Conservation (phyloP, 2,329 filamentous ascomycete species). For the Sarocladiaceae sp. region DNA sequence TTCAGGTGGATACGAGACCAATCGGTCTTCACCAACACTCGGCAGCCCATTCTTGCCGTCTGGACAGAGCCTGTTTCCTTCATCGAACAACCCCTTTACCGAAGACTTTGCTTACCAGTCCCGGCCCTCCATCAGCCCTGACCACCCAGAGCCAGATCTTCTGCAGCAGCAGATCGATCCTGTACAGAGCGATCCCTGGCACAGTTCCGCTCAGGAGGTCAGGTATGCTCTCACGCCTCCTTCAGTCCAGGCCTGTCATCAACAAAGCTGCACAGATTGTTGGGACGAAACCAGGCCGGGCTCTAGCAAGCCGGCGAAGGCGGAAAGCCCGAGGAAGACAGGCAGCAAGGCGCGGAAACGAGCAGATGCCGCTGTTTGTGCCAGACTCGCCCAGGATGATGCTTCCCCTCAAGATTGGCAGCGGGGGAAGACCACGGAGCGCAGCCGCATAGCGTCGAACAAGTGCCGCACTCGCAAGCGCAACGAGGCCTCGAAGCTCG, state of each 20-base stretch:
- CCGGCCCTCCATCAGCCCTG: neutral
- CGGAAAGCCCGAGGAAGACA: neutral
- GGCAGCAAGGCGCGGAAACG: neutral
- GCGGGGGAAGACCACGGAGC: slow-evolving; percentile 21
- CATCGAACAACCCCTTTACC: neutral
- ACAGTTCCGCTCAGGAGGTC: neutral
- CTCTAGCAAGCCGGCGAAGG: neutral
- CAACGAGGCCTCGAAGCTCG: slow-evolving; percentile 24
- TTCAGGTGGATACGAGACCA: no score
- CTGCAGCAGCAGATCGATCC: neutral
- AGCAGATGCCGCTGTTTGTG: neutral
- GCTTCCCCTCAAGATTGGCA: slow-evolving; percentile 18
- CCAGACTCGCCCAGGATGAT: slow-evolving; percentile 15
- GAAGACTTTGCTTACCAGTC: neutral
- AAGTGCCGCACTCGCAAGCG: slow-evolving; percentile 24
- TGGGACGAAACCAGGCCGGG: neutral
- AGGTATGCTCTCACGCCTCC: neutral
- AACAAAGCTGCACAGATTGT: neutral
- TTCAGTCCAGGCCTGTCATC: neutral
- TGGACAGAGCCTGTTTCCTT: neutral
- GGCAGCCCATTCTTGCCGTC: no score
- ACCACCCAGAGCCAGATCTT: neutral
- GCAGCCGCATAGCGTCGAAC: slow-evolving; percentile 24
- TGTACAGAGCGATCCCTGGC: neutral
- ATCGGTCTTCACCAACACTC: no score